Percentiles rank a stretch among this genome's conserved stretches.
Evolutionary conservation across 179 eudicot genomes (phyloP).

Genomic region (Patellifolia procumbens): DNA sequence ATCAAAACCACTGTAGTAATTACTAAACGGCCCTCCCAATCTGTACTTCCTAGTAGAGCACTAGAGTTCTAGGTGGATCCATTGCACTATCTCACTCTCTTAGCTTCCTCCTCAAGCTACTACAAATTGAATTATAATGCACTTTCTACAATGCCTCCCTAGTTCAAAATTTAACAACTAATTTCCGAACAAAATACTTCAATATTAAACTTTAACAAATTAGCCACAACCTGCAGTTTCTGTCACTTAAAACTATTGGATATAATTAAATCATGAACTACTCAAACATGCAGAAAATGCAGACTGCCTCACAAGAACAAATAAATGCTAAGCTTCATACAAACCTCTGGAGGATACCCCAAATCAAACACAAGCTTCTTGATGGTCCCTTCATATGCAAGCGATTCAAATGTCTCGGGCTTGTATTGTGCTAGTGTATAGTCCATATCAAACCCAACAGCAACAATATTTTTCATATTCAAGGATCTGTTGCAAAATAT

Average conservation of each 20-base stretch:
- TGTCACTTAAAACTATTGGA: background rate
- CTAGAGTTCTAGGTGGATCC: no score
- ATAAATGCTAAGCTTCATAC: slow-evolving; percentile 23
- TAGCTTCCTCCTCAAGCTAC: no score
- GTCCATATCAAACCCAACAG: slow-evolving; percentile 99
- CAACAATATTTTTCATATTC: slow-evolving; percentile 87
- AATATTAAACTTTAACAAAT: background rate
- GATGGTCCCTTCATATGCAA: slow-evolving; percentile 90
- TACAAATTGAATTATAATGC: no score
- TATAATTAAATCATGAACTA: background rate
- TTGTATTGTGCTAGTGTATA: slow-evolving; percentile 92
- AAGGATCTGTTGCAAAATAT: slow-evolving; percentile 95
- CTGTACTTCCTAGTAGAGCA: no score
- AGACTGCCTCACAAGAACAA: slow-evolving; percentile 2
- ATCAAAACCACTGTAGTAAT: no score
- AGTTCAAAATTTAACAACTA: no score
- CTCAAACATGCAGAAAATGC: background rate
- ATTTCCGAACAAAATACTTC: background rate
- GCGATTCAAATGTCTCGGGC: slow-evolving; percentile 89
- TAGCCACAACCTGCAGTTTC: background rate
- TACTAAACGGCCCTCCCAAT: no score
- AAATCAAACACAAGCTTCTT: slow-evolving; percentile 86
- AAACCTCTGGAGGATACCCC: slow-evolving; percentile 87
- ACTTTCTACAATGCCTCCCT: no score
- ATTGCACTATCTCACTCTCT: no score